A percentile compares a stretch with the other conserved stretches of the same genome.
Conservation (phyloP, 73 alveolate species). For the Paramecium pentaurelia region DNA sequence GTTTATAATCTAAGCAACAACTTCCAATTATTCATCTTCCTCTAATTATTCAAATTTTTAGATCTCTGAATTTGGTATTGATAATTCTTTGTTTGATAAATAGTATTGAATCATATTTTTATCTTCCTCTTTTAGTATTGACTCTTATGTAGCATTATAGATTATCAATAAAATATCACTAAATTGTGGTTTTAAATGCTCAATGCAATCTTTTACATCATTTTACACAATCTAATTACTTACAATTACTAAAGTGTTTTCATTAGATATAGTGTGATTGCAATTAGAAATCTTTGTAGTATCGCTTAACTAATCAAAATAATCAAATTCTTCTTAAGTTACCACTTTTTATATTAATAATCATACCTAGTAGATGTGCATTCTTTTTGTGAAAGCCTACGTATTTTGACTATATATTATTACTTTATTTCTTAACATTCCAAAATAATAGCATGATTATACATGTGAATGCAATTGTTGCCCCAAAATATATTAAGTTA, state of each 20-base stretch:
- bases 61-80: neutral
- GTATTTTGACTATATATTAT: neutral
- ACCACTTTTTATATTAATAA: neutral
- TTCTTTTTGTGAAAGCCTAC: neutral
- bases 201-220: neutral
- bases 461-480: neutral
- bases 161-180: neutral
- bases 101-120: neutral
- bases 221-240: neutral
- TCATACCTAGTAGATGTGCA: neutral
- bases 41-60: neutral
- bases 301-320: neutral
- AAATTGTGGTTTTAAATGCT: neutral
- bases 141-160: constrained; percentile 30
- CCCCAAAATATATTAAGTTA: neutral
- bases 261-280: neutral
- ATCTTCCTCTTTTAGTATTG: neutral
- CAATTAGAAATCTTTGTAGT: neutral
- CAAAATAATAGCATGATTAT: neutral
- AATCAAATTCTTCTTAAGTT: neutral
- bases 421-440: neutral
- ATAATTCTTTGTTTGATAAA: neutral
- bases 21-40: neutral
- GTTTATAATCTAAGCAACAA: neutral
- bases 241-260: neutral